Evolutionary conservation across 192 early-diverging fungal species (phyloP), one percentile per base, ranked within the genome.

Genomic region (Gryganskiella cystojenkinii): DNA sequence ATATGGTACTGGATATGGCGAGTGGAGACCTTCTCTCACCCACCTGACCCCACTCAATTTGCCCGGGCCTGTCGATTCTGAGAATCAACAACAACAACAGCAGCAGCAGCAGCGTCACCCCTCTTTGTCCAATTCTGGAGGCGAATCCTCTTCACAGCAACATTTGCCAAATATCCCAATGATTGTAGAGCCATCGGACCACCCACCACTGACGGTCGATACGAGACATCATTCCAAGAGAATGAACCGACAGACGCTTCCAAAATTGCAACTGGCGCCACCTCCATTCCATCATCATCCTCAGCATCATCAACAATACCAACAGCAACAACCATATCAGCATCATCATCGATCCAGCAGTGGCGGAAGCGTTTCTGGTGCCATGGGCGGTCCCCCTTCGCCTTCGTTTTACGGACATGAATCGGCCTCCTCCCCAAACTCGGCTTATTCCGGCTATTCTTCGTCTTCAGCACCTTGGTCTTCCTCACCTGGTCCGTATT

Each of bases 251-350:
- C 45, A 28, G 35, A 43, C 42, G 19, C 24, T 10, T 31, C 44
- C 25, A 19, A 14, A 20, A 4, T 42, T 15, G 59, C 25, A n/a
- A 46, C 44, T 22, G 57, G 34, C 35, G 3, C 9, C 19, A 35
- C 6, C 22, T 31, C 43, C n/a, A 6, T 24, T 49, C 43, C 59
- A 31, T 3, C 15, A 31, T 1, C 59, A 33, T 47, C 59, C 4
- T 3, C 59, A 45, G 42, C 19, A 6, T 33, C 59, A 31, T 1
- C 14, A 4, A 14, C 54, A 7, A 19, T 19, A 28, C 28, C 52
- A 54, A 6, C 60, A 61, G 14, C 46, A 61, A 2, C 60, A 57
- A 14, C 43, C 3, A 43, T 20, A 50, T 50, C 49, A 40, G 17
- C 27, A 44, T 44, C 37, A 54, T 27, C 33, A 56, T 15, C 37